A percentile compares a stretch with the other conserved stretches of the same genome.
Evolutionary conservation across 202 grass and related monocot genomes (phyloP).

Genomic region (Musa balbisiana): DNA sequence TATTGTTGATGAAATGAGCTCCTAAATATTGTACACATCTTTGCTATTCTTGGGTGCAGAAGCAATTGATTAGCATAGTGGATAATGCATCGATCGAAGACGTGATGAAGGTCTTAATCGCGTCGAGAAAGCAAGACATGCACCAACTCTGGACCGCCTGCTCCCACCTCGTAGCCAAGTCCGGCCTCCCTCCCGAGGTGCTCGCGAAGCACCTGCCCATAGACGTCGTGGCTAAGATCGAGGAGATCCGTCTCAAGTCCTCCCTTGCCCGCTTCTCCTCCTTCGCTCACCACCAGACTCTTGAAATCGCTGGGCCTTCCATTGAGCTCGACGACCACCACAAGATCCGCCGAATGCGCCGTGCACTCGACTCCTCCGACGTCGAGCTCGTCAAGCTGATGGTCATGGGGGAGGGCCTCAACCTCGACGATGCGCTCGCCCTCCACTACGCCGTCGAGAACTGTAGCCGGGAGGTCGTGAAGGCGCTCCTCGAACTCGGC

Average conservation of each 20-base stretch:
- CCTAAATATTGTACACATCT: background rate
- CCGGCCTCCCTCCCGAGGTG: slow-evolving; percentile 77
- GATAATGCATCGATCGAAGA: slow-evolving; percentile 93
- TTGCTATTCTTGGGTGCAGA: slow-evolving; percentile 33
- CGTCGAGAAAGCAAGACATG: slow-evolving; percentile 92
- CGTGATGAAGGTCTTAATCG: slow-evolving; percentile 97
- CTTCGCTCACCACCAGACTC: slow-evolving; percentile 13
- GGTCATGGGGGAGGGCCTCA: slow-evolving; percentile 97
- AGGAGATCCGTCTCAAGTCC: slow-evolving; percentile 80
- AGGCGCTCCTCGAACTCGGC: slow-evolving; percentile 93
- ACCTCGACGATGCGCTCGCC: slow-evolving; percentile 95
- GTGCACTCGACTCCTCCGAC: slow-evolving; percentile 83
- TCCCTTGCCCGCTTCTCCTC: slow-evolving; percentile 38
- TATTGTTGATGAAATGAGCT: background rate
- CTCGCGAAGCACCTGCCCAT: slow-evolving; percentile 96
- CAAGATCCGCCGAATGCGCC: slow-evolving; percentile 83
- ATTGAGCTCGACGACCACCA: slow-evolving; percentile 50
- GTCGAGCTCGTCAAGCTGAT: slow-evolving; percentile 98
- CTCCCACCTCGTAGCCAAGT: slow-evolving; percentile 85
- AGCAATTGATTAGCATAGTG: slow-evolving; percentile 85
- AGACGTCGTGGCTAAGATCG: slow-evolving; percentile 94
- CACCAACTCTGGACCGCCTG: slow-evolving; percentile 85
- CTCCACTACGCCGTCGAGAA: slow-evolving; percentile 94
- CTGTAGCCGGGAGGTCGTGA: slow-evolving; percentile 90
- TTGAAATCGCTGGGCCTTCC: slow-evolving; percentile 34